Conservation (phyloP, 2,329 filamentous ascomycete species). For the Akanthomyces uredinophilus region DNA sequence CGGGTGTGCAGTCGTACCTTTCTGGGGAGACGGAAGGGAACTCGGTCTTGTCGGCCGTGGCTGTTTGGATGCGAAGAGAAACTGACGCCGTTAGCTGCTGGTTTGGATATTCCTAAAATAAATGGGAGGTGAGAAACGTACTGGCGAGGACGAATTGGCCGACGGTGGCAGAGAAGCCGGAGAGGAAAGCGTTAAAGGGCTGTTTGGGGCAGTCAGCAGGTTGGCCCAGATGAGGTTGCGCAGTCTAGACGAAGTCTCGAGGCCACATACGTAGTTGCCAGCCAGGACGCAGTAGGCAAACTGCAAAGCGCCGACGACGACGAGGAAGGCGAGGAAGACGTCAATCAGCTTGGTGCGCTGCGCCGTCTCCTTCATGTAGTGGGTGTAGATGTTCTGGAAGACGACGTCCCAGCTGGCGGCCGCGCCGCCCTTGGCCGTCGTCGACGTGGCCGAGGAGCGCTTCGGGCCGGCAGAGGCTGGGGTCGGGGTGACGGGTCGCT, state of each 20-base stretch:
- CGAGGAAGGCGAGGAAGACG: slow-evolving; percentile 81
- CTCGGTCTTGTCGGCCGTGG: slow-evolving; percentile 71
- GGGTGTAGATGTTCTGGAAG: slow-evolving; percentile 63
- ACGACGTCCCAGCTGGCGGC: slow-evolving; percentile 52
- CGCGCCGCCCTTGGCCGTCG: slow-evolving; percentile 24
- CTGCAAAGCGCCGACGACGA: slow-evolving; percentile 81
- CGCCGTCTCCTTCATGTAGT: slow-evolving; percentile 76
- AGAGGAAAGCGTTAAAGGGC: slow-evolving; percentile 98
- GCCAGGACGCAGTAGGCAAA: slow-evolving; percentile 88
- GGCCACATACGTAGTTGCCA: slow-evolving; percentile 83
- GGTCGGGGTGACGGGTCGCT: slow-evolving; percentile 36
- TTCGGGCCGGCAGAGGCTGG: slow-evolving; percentile 23
- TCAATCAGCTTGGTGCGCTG: slow-evolving; percentile 92
- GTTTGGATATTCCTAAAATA: too few relatives aligned
- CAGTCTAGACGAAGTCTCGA: background rate
- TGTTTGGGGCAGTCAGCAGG: slow-evolving; percentile 35
- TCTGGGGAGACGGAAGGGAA: slow-evolving; percentile 75
- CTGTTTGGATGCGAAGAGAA: slow-evolving; percentile 86
- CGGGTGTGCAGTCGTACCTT: slow-evolving; percentile 48
- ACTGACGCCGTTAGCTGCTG: slow-evolving; percentile 35
- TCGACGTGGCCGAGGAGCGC: slow-evolving; percentile 18
- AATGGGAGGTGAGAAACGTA: slow-evolving; percentile 42
- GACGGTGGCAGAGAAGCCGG: slow-evolving; percentile 89
- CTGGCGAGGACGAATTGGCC: slow-evolving; percentile 96
- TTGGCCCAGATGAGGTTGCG: background rate